Percentiles rank a stretch among this genome's conserved stretches.
phyloP scores from a whole-genome alignment of 2,329 filamentous ascomycete genomes.

The Cordyceps cateniannulata region DNA sequence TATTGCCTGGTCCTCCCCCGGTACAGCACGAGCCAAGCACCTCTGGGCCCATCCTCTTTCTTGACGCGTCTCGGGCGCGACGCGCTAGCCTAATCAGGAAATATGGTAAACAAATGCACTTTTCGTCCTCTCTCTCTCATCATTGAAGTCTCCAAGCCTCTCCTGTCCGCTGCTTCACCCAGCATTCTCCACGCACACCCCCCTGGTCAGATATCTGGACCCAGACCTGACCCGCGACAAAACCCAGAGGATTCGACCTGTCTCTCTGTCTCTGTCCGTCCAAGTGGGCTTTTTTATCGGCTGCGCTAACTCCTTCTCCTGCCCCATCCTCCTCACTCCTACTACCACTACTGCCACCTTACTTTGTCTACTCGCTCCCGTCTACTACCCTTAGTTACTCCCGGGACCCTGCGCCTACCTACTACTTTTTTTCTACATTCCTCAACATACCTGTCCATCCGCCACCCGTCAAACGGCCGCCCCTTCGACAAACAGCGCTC shows the following conservation, averaged over 20 bases:
- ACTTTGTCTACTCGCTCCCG: background rate
- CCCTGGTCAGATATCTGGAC: constrained; percentile 4
- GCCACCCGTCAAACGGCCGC: background rate
- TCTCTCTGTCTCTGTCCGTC: background rate
- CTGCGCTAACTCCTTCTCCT: constrained; percentile 2
- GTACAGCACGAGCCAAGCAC: constrained; percentile 4
- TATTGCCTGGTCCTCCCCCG: background rate
- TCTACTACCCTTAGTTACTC: too few species aligned
- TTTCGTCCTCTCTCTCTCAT: background rate
- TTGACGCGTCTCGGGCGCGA: constrained; percentile 28
- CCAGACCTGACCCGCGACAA: constrained; percentile 1
- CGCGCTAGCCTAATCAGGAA: constrained; percentile 24
- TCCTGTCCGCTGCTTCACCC: background rate
- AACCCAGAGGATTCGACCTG: constrained; percentile 5
- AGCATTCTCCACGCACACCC: constrained; percentile 13
- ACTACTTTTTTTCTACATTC: constrained; percentile 4
- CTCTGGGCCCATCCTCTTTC: background rate
- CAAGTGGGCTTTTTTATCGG: constrained; percentile 4
- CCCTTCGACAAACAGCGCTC: background rate
- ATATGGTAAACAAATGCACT: constrained; percentile 31
- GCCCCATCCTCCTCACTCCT: background rate
- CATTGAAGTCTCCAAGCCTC: background rate
- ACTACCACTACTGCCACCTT: background rate
- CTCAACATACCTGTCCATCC: background rate
- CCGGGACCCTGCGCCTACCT: background rate